phyloP scores from a whole-genome alignment of 1,284 basidiomycete species.

The Cerrena zonata region DNA sequence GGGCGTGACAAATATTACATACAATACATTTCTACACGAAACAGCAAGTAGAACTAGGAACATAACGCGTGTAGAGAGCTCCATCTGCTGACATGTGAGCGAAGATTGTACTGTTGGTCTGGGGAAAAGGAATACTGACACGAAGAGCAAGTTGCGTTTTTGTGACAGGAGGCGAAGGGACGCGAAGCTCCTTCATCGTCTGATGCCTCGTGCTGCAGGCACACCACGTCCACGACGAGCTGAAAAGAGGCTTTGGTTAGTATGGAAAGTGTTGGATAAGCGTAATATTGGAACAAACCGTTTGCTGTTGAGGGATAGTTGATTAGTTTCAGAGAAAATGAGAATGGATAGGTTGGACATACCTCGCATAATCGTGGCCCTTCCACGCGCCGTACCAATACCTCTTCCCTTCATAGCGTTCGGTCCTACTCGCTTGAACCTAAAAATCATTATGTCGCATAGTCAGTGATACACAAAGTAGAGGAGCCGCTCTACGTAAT shows the following conservation, averaged over 20 bases:
- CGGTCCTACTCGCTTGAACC: slow-evolving; percentile 97
- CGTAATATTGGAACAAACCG: slow-evolving; percentile 46
- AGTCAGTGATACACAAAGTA: neutral
- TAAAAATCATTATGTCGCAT: slow-evolving; percentile 29
- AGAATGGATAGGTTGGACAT: slow-evolving; percentile 27
- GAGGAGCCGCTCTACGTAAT: neutral
- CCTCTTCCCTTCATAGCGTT: slow-evolving; percentile 98
- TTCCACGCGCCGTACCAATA: slow-evolving; percentile 95
- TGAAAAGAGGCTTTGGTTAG: no score
- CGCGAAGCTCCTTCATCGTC: slow-evolving; percentile 45
- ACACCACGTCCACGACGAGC: slow-evolving; percentile 81
- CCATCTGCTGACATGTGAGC: neutral
- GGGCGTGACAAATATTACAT: slow-evolving; percentile 3
- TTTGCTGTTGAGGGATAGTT: slow-evolving; percentile 44
- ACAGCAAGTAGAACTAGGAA: no score
- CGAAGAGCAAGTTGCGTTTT: slow-evolving; percentile 21
- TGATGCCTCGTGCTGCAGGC: slow-evolving; percentile 67
- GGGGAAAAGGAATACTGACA: slow-evolving; percentile 18
- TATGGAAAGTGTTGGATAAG: slow-evolving; percentile 9
- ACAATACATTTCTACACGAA: slow-evolving; percentile 6
- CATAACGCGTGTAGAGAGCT: neutral
- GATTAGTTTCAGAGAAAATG: slow-evolving; percentile 13
- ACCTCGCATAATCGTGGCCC: slow-evolving; percentile 95
- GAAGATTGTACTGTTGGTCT: no score
- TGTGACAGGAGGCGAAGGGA: slow-evolving; percentile 5